These are phyloP conservation scores for Effrenium voratum DNA, from an alignment of 73 alveolate genomes.

Conservation along the genomic window DNA sequence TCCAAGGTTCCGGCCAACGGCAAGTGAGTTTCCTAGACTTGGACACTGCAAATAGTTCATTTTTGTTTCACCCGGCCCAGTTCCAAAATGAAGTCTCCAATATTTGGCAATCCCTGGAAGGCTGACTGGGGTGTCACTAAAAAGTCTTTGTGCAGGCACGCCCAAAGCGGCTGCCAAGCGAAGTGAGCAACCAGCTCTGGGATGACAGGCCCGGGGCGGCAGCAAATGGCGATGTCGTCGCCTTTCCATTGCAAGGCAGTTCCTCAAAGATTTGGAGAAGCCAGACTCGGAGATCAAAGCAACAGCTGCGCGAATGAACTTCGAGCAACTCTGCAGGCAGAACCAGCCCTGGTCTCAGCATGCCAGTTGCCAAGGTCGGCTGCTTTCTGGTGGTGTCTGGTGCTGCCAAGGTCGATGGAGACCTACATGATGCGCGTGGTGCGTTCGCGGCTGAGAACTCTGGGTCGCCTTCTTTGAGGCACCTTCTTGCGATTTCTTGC, in stretches of 20 bases:
- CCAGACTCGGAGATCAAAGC: slow-evolving; percentile 37
- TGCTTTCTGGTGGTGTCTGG: neutral
- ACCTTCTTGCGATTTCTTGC: neutral
- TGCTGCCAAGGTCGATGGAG: slow-evolving; percentile 67
- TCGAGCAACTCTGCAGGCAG: slow-evolving; percentile 39
- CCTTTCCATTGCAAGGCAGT: neutral
- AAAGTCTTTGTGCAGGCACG: slow-evolving; percentile 24
- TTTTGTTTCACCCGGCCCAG: neutral
- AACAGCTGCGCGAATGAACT: slow-evolving; percentile 21
- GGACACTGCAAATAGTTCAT: too few species aligned
- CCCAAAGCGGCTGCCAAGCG: slow-evolving; percentile 25
- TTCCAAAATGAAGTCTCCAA: neutral
- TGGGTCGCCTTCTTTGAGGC: neutral
- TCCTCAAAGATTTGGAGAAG: slow-evolving; percentile 28
- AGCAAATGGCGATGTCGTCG: too few species aligned
- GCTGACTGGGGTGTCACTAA: neutral
- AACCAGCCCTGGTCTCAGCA: neutral
- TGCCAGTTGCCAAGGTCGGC: neutral
- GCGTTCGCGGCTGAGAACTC: neutral
- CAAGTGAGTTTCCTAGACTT: too few species aligned
- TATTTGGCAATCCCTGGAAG: neutral
- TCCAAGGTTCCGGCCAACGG: too few species aligned
- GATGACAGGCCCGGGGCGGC: slow-evolving; percentile 41
- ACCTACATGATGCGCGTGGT: slow-evolving; percentile 91
- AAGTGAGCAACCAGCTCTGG: neutral